phyloP scores from a whole-genome alignment of 2,329 filamentous ascomycete species.

The Microdochium bolleyi region DNA sequence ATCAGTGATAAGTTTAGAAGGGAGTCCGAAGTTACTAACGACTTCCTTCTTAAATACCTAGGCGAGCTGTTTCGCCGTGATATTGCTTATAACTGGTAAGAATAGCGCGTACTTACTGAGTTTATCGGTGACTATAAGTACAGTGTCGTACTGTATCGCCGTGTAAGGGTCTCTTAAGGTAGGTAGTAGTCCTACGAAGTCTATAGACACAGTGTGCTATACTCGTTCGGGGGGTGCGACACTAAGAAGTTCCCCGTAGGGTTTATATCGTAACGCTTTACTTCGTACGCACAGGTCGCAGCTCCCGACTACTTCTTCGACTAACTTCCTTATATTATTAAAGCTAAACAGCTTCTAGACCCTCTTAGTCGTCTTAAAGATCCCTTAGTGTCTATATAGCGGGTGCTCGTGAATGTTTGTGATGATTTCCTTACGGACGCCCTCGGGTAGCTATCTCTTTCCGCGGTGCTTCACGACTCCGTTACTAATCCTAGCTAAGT shows the following conservation, averaged over 20 bases:
- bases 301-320: background rate
- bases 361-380: constrained; percentile 1
- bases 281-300: background rate
- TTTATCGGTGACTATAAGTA: background rate
- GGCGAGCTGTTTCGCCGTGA: background rate
- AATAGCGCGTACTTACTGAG: background rate
- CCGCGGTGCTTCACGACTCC: background rate
- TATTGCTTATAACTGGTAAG: background rate
- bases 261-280: background rate
- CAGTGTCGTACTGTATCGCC: background rate
- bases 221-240: background rate
- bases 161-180: background rate
- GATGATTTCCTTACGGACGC: background rate
- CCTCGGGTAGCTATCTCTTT: background rate
- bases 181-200: background rate
- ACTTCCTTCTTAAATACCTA: background rate
- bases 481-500: background rate
- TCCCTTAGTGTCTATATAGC: background rate
- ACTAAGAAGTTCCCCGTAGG: background rate
- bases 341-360: constrained; percentile 1
- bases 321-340: background rate
- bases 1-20: constrained; percentile 1
- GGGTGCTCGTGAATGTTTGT: background rate
- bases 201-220: background rate
- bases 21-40: constrained; percentile 1